Evolutionary conservation across 257 asterid species (phyloP), one percentile per base, ranked within the genome.

Genomic region (Fraxinus cuspidata): DNA sequence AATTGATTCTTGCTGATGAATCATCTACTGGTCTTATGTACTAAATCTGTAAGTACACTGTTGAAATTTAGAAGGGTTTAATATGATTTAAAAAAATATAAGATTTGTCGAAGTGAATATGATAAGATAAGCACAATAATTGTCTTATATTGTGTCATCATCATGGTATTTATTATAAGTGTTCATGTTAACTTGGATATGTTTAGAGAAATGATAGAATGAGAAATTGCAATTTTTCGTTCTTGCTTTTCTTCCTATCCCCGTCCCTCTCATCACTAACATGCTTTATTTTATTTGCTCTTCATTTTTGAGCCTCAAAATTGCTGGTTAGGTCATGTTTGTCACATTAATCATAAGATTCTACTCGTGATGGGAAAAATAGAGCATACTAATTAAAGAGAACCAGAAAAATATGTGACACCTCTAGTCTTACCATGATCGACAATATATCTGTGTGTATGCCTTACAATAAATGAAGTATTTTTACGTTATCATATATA

Each of bases 1-100:
- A 34, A 72, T 12, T 73, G 74, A 79, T 70, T 21, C 67, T 60
- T 7, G 67, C 29, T 60, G 31, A n/a, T n/a, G 67, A 21, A 23
- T 15, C 7, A 13, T 31, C 7, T 6, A 23, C 28, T 23, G 31
- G 67, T 32, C 29, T 60, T 29, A 21, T 3, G 4, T 23, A 23
- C 67, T 21, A 23, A 49, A 60, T 23, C 31, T 58, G 29, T 23
- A 58, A 58, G 67, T 58, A 21, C 27, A 51, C 10, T 6, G 60
- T 49, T 16, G 31, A 60, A n/a, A 7, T 3, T 58, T 21, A 21
- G 2, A n/a, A n/a, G 67, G 5, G 31, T 9, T 60, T 60, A 8
- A n/a, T n/a, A 25, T 60, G 13, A 60, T 49, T 49, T 32, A 3
- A 23, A 10, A 53, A 53, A 53, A 21, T 23, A 16, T 60, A 1